These are phyloP conservation scores for Geosmithia flava DNA, from an alignment of 2,329 filamentous ascomycete genomes.

Conservation along the genomic window DNA sequence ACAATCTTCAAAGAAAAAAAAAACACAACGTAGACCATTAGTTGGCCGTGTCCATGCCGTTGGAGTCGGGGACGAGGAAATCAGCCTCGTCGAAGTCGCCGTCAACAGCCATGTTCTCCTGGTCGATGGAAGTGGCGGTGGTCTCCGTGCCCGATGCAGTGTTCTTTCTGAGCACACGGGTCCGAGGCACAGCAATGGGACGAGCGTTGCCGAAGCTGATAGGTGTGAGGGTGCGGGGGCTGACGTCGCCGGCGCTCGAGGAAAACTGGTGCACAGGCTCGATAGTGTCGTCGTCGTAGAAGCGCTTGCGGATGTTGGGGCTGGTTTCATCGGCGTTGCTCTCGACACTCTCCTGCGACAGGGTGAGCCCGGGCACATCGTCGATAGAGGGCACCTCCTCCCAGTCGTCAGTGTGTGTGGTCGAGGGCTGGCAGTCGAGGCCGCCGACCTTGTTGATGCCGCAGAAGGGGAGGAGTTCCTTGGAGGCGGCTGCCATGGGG, in stretches of 20 bases:
- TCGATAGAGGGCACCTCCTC: constrained; percentile 17
- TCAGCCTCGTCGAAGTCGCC: constrained; percentile 58
- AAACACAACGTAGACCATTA: neutral
- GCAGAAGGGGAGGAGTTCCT: constrained; percentile 69
- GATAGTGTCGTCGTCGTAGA: constrained; percentile 24
- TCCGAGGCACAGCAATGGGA: constrained; percentile 34
- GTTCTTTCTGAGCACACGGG: constrained; percentile 13
- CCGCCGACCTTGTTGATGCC: constrained; percentile 68
- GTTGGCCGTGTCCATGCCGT: constrained; percentile 25
- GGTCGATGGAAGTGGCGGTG: constrained; percentile 11
- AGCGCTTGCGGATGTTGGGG: constrained; percentile 31
- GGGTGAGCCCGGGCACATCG: constrained; percentile 33
- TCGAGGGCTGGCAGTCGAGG: constrained; percentile 43
- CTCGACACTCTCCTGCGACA: constrained; percentile 41
- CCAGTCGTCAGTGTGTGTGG: constrained; percentile 3
- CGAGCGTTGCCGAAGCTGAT: constrained; percentile 25
- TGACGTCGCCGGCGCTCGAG: constrained; percentile 20
- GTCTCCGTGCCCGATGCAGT: constrained; percentile 4
- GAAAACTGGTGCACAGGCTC: neutral
- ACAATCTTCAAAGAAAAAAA: neutral
- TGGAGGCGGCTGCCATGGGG: constrained; percentile 11
- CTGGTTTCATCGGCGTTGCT: constrained; percentile 14
- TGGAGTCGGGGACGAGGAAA: constrained; percentile 41
- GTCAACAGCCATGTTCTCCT: constrained; percentile 33
- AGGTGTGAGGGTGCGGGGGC: constrained; percentile 24